Conservation (phyloP, 331 rosid species). For the Dryas integrifolia region DNA sequence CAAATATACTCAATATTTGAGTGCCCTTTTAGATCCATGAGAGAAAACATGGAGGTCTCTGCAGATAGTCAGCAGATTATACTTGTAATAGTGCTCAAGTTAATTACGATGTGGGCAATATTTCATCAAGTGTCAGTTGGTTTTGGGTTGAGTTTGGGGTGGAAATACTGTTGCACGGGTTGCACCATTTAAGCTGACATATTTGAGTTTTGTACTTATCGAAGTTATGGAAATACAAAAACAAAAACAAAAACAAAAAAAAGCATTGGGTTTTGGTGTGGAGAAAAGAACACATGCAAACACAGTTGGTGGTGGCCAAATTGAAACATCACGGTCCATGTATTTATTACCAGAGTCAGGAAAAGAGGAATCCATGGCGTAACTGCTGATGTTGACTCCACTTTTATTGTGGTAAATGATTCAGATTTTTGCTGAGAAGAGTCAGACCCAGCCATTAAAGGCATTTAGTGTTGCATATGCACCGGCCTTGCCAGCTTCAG, state of each 20-base stretch:
- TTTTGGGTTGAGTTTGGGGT: background rate
- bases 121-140: no score
- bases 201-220: background rate
- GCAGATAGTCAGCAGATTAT: no score
- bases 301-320: background rate
- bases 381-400: constrained; percentile 43
- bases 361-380: constrained; percentile 36
- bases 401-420: constrained; percentile 36
- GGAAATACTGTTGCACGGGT: background rate
- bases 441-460: constrained; percentile 36
- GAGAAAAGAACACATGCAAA: background rate
- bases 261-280: constrained; percentile 1
- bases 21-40: no score
- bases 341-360: constrained; percentile 8
- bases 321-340: constrained; percentile 26
- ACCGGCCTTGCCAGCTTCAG: constrained; percentile 13
- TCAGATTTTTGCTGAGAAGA: constrained; percentile 19
- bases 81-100: no score
- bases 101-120: no score
- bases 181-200: constrained; percentile 28
- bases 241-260: background rate
- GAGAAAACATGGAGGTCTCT: no score
- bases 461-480: constrained; percentile 37
- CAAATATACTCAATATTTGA: no score
- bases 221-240: background rate